Conservation (phyloP, 78 protist species). For the Anaeramoeba flamelloides region DNA sequence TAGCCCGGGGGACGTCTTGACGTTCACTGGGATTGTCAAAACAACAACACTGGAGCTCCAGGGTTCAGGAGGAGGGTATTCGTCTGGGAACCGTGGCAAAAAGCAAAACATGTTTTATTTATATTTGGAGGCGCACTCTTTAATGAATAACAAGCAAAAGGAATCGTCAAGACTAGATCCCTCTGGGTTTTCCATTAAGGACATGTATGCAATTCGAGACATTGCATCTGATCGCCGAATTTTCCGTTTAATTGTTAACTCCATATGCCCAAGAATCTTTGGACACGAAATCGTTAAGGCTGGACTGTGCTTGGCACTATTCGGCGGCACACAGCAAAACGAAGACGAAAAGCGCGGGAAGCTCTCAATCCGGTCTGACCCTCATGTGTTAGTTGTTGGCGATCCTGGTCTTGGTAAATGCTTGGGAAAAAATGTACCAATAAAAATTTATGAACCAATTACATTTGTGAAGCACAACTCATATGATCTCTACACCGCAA, state of each 20-base stretch:
- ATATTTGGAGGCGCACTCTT: slow-evolving; percentile 52
- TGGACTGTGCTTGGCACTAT: slow-evolving; percentile 75
- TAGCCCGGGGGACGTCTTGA: slow-evolving; percentile 77
- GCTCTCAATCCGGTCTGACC: slow-evolving; percentile 57
- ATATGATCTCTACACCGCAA: too few species aligned
- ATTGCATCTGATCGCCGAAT: slow-evolving; percentile 12
- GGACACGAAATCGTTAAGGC: slow-evolving; percentile 86
- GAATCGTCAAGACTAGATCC: slow-evolving; percentile 1
- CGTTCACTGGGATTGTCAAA: slow-evolving; percentile 71
- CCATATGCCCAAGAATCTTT: slow-evolving; percentile 82
- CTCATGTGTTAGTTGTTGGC: slow-evolving; percentile 88
- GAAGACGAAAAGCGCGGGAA: slow-evolving; percentile 12
- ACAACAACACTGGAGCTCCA: slow-evolving; percentile 1
- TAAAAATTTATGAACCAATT: too few species aligned
- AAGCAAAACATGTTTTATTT: slow-evolving; percentile 24
- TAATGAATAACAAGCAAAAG: slow-evolving; percentile 21
- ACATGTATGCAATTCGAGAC: slow-evolving; percentile 35
- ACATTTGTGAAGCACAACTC: too few species aligned
- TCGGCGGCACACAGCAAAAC: slow-evolving; percentile 59
- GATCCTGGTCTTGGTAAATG: slow-evolving; percentile 96
- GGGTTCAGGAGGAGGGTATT: background rate
- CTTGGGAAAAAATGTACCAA: background rate
- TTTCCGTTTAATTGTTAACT: slow-evolving; percentile 67
- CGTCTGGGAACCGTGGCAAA: too few species aligned
- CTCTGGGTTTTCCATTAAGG: slow-evolving; percentile 30